Conservation (phyloP, 2,329 filamentous ascomycete genomes). For the Monilinia polystroma region DNA sequence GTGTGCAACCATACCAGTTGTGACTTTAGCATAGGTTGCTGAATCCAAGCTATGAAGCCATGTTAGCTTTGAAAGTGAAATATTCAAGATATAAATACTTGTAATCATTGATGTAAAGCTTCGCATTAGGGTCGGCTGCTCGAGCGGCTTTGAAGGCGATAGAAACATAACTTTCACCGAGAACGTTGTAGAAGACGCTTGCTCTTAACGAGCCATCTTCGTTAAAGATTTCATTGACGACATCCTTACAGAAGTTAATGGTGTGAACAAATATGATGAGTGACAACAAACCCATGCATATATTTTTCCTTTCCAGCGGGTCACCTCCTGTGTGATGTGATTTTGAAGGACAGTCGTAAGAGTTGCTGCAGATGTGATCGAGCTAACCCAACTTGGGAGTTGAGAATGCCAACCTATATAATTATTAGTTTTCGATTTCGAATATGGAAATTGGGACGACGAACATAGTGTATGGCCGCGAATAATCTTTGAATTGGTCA, state of each 20-base stretch:
- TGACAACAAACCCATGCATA: constrained; percentile 47
- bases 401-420: constrained; percentile 58
- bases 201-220: constrained; percentile 35
- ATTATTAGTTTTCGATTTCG: constrained; percentile 52
- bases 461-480: constrained; percentile 67
- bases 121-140: constrained; percentile 63
- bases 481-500: constrained; percentile 55
- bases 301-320: constrained; percentile 62
- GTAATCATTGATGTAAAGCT: constrained; percentile 75
- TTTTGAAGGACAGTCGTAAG: constrained; percentile 57
- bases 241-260: constrained; percentile 45
- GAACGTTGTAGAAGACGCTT: constrained; percentile 62
- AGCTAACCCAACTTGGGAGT: constrained; percentile 58
- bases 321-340: constrained; percentile 59
- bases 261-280: not conserved
- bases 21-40: constrained; percentile 60
- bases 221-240: constrained; percentile 64
- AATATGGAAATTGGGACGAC: constrained; percentile 43
- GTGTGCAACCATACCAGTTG: constrained; percentile 52
- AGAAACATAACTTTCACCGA: constrained; percentile 67
- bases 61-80: not conserved
- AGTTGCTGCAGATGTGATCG: constrained; percentile 47
- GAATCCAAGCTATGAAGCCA: constrained; percentile 57
- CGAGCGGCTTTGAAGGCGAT: constrained; percentile 70
- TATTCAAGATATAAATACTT: constrained; percentile 48